Evolutionary conservation across 768 basidiomycete species (phyloP), one percentile per base, ranked within the genome.

Genomic region (Mycena vulgaris): DNA sequence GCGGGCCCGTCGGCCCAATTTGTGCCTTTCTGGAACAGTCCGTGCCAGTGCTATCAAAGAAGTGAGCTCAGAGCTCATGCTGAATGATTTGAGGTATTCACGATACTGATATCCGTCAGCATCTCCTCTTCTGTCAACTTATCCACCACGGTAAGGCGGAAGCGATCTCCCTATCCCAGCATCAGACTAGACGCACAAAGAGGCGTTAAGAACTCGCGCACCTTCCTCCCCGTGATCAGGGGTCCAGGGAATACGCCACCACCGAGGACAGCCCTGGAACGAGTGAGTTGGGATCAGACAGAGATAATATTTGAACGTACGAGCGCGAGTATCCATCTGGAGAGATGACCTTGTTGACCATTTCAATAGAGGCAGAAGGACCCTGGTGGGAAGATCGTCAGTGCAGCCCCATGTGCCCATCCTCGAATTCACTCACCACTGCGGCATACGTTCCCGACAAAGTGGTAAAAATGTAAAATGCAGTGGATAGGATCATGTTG

Each of bases 71-170:
- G 8, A 52, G 4, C 16, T 49, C 9, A 58, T 39, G 13, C 5
- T 33, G 11, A 28, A 19, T 16, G 19, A 4, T 3, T 2, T 6
- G 25, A 25, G 6, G 8, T 2, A 66, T 82, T 61, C 51, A 87
- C 86, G 35, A 87, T 79, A 9, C 79, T 81, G 45, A 83, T 86
- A 4, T 70, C 76, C 31, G 76, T 77, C 23, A 79, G 65, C 85
- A 86, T 84, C 1, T 78, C 74, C 3, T 79, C 69, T 27, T 87
- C 83, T 2, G 73, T 76, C n/a, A 87, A 77, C 30, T 68, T 28
- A 55, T 87, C 81, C 23, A 78, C 69, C 28, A 87, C 83, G 39
- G 83, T 82, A 56, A 87, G 69, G 33, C 64, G 51, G 67, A 85
- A 83, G 39, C 42, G 63, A 17, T 66, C 64, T 49, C 64, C 56